Percentiles rank a stretch among this genome's conserved stretches.
Conservation (phyloP, 2,329 filamentous ascomycete species). For the Arachnopeziza araneosa region DNA sequence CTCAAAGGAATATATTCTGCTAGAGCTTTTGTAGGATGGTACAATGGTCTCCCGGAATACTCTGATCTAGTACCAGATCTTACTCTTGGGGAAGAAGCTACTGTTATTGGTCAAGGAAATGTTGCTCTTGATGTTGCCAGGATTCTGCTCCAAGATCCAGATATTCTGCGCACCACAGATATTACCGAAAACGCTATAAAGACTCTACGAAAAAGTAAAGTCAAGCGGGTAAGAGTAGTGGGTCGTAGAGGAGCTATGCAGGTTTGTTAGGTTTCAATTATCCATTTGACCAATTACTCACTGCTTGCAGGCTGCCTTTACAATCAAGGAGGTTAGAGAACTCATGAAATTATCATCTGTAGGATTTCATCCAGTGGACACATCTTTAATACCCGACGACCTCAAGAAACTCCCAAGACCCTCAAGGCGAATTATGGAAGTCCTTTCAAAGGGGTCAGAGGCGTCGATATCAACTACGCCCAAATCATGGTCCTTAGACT, state of each 20-base stretch:
- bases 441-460: conserved; percentile 69
- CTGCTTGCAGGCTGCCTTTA: conserved; percentile 69
- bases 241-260: conserved; percentile 86
- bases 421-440: conserved; percentile 70
- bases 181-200: conserved; percentile 82
- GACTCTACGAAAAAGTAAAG: conserved; percentile 62
- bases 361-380: conserved; percentile 64
- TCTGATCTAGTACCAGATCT: conserved; percentile 68
- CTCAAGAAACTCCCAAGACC: conserved; percentile 68
- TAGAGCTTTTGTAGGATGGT: conserved; percentile 94
- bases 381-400: conserved; percentile 60
- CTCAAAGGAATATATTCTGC: conserved; percentile 78
- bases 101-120: conserved; percentile 92
- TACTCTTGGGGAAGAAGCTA: conserved; percentile 69
- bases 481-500: conserved; percentile 80
- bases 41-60: conserved; percentile 88
- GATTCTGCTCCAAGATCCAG: conserved; percentile 72
- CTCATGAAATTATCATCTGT: conserved; percentile 71
- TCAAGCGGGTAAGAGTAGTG: conserved; percentile 80
- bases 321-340: conserved; percentile 90
- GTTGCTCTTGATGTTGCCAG: conserved; percentile 91
- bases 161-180: conserved; percentile 73
- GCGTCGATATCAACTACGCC: conserved; percentile 36
- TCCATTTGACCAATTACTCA: conserved; percentile 4
- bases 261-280: conserved; percentile 40